Base-by-base conservation (phyloP, 768 basidiomycete genomes). In the Russula foetens region DNA sequence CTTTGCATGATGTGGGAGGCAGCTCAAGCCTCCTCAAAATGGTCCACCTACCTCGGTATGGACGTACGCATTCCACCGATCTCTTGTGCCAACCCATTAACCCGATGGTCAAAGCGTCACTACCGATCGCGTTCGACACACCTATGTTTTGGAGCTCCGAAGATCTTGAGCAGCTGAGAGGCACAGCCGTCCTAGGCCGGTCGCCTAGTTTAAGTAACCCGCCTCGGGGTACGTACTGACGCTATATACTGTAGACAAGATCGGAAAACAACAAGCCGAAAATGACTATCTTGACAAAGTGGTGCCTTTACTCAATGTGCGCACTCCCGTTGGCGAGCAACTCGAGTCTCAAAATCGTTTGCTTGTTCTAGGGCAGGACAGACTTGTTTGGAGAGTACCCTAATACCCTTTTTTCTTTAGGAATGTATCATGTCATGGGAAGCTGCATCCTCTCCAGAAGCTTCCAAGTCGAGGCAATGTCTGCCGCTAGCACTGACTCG, bases 1-100 rank as follows among this genome's bases (percentile, higher is more conserved):
- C 76, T 98, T 41, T 90, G 86, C 64, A 88, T 99, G 85, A 92
- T 98, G 89, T 97, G 91, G 90, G 97, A 99, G 72, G 82, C 81
- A 56, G 81, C 84, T 4, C 79, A 79, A 63, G 84, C 74, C 3
- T 68, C 75, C 21, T 88, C 90, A 50, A 83, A 74, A 56, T 91
- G 92, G 93, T 68, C 70, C 6, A 76, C 76, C 11, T 96, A 95
- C 73, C 76, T 95, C 14, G 75, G 90, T 90, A 58, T 49, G 82
- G 72, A 15, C 15, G 12, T 17, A 23, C 19, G 19, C 33, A 41
- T 26, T 24, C 17, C 17, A 44, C 38, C 7, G 28, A 21, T 35
- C 6, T 29, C 4, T 48, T 26, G n/a, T 35, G 9, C 24, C n/a
- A 44, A 11, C 24, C 28, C 21, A 33, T 28, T 52, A 33, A 23